Conservation (phyloP, 2,329 filamentous ascomycete genomes). For the Ceratocystis papillata region DNA sequence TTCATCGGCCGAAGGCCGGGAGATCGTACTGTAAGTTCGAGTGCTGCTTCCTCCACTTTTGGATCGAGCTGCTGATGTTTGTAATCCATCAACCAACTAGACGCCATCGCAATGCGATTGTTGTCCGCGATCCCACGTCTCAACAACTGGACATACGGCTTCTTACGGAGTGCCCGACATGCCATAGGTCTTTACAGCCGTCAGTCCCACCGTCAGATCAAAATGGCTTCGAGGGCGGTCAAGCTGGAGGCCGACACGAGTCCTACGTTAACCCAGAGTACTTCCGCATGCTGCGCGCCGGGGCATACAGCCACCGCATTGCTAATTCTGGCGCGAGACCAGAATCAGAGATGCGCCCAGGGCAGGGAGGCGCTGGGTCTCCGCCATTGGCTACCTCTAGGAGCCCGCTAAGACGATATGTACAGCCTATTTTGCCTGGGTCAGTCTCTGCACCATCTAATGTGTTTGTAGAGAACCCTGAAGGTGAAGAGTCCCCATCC, state of each 20-base stretch:
- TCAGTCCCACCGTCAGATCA: slow-evolving; percentile 40
- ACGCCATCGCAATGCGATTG: slow-evolving; percentile 83
- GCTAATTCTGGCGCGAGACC: slow-evolving; percentile 27
- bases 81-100: slow-evolving; percentile 37
- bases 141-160: slow-evolving; percentile 73
- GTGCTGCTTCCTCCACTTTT: background rate
- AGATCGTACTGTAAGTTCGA: slow-evolving; percentile 66
- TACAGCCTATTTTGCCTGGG: slow-evolving; percentile 4
- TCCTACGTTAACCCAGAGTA: slow-evolving; percentile 84
- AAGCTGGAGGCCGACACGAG: slow-evolving; percentile 36
- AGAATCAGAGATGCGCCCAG: slow-evolving; percentile 35
- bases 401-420: slow-evolving; percentile 14
- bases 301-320: slow-evolving; percentile 27
- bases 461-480: slow-evolving; percentile 1
- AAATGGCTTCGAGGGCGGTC: slow-evolving; percentile 35
- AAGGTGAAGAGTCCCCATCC: slow-evolving; percentile 26
- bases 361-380: background rate
- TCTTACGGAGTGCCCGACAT: slow-evolving; percentile 78
- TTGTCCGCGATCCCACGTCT: slow-evolving; percentile 78
- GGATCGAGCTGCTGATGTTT: background rate
- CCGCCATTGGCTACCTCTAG: background rate
- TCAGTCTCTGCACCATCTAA: slow-evolving; percentile 4
- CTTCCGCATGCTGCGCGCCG: slow-evolving; percentile 77
- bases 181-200: slow-evolving; percentile 58
- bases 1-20: slow-evolving; percentile 58